phyloP scores from a whole-genome alignment of 2,329 filamentous ascomycete species.

The Colletotrichum euphorbiae region DNA sequence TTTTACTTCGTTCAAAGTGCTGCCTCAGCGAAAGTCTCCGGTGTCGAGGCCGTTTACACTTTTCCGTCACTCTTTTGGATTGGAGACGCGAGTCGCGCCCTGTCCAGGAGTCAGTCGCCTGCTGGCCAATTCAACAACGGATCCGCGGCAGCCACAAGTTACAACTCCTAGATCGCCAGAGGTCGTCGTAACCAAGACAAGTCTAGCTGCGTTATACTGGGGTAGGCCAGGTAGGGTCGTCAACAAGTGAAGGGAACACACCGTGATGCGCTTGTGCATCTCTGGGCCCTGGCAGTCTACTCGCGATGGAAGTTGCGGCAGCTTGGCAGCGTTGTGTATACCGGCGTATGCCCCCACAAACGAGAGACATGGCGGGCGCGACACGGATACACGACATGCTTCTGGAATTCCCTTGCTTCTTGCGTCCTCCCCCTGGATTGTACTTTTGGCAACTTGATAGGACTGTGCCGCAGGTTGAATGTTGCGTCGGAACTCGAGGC shows the following conservation, averaged over 20 bases:
- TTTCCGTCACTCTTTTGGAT: neutral
- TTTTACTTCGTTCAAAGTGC: too few species aligned
- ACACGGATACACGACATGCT: neutral
- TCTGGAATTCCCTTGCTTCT: neutral
- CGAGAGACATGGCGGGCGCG: neutral
- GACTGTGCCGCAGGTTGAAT: too few species aligned
- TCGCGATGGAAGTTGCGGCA: neutral
- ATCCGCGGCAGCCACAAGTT: conserved; percentile 12
- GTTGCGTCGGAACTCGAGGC: too few species aligned
- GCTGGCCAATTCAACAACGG: conserved; percentile 5
- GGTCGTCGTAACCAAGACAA: neutral
- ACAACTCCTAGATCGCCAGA: conserved; percentile 3
- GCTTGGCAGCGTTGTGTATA: neutral
- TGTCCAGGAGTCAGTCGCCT: conserved; percentile 8
- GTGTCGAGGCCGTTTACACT: conserved; percentile 2
- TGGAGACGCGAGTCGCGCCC: conserved; percentile 6
- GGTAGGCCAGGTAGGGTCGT: too few species aligned
- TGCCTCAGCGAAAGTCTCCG: neutral
- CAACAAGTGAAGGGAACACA: conserved; percentile 1
- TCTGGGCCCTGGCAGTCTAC: neutral
- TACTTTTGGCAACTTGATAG: neutral
- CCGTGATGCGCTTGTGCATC: neutral
- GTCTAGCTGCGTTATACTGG: neutral
- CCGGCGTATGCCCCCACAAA: neutral
- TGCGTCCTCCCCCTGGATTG: neutral